Conservation (phyloP, 1,284 basidiomycete species). For the Leccinum pallidistipes region DNA sequence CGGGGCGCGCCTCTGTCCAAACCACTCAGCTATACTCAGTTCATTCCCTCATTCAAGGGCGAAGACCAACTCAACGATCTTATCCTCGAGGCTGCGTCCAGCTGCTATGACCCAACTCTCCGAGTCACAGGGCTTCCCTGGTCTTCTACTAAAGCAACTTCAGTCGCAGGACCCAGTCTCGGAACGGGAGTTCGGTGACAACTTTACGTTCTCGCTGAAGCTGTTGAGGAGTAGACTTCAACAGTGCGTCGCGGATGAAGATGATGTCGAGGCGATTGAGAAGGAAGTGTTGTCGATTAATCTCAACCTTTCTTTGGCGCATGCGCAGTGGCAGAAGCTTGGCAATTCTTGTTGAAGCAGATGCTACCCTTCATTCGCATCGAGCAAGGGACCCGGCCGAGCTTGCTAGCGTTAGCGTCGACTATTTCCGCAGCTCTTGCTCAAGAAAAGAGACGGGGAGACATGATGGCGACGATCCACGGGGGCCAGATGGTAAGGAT, state of each 20-base stretch:
- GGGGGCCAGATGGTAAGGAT: slow-evolving; percentile 40
- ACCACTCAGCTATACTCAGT: slow-evolving; percentile 58
- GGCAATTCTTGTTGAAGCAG: slow-evolving; percentile 72
- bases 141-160: slow-evolving; percentile 62
- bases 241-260: slow-evolving; percentile 44
- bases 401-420: slow-evolving; percentile 59
- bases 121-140: slow-evolving; percentile 48
- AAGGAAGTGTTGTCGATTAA: slow-evolving; percentile 67
- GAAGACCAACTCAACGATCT: slow-evolving; percentile 63
- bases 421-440: slow-evolving; percentile 69
- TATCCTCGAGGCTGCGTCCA: slow-evolving; percentile 64
- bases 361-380: slow-evolving; percentile 64
- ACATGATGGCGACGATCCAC: no score
- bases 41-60: slow-evolving; percentile 55
- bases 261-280: slow-evolving; percentile 46
- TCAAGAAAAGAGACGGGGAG: slow-evolving; percentile 41
- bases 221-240: slow-evolving; percentile 56
- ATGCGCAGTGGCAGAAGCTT: slow-evolving; percentile 82
- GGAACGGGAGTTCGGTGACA: slow-evolving; percentile 79
- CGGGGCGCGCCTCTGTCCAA: slow-evolving; percentile 42
- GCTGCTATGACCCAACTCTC: slow-evolving; percentile 68
- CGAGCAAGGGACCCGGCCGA: slow-evolving; percentile 52
- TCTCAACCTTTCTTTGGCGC: slow-evolving; percentile 81
- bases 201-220: slow-evolving; percentile 68
- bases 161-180: slow-evolving; percentile 60